Evolutionary conservation across 2,329 filamentous ascomycete genomes (phyloP), one percentile per base, ranked within the genome.

Genomic region (Emericellopsis cladophorae): DNA sequence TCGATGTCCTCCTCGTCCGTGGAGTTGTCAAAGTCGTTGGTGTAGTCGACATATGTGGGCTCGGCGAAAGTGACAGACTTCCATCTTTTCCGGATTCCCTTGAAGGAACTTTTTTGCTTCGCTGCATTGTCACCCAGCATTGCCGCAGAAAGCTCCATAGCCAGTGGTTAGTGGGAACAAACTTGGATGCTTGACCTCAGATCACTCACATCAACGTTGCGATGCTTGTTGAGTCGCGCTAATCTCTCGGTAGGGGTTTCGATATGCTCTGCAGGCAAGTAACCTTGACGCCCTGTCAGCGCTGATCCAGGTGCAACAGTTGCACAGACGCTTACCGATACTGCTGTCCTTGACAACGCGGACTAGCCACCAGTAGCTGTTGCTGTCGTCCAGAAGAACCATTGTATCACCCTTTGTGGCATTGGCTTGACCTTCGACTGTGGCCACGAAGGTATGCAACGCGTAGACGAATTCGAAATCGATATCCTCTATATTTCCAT

Each of bases 391-490:
- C 18, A 98, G 75, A 48, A 98, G 70, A 41, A 96, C 90, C 92
- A 98, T 98, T 12, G 90, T 96, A 56, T 98, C 92, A 40, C 92
- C 92, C 64, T 98, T 98, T 29, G 87, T 93, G 44, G 92, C 92
- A 67, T 96, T 98, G 46, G 92, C 92, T 63, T 98, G 92, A 23
- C 92, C 92, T 64, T 98, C 92, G 38, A 98, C 92, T 1, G 92
- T 96, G 23, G 92, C 92, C 48, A 95, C 85, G 55, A 98, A 98
- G 3, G 90, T 98, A 60, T 96, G 92, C 44, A 98, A 71, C 23
- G 92, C 92, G 66, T 98, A 98, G 45, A 98, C 92, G 65, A 96
- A 96, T 60, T 96, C 90, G 68, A 98, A 96, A 72, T 98, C 92
- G 64, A 98, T 98, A 56, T 98, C 92, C 76, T 98, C 92, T 96